Percentiles rank a stretch among this genome's conserved stretches.
phyloP scores from a whole-genome alignment of 805 yeast species.

The Candida dendrica region DNA sequence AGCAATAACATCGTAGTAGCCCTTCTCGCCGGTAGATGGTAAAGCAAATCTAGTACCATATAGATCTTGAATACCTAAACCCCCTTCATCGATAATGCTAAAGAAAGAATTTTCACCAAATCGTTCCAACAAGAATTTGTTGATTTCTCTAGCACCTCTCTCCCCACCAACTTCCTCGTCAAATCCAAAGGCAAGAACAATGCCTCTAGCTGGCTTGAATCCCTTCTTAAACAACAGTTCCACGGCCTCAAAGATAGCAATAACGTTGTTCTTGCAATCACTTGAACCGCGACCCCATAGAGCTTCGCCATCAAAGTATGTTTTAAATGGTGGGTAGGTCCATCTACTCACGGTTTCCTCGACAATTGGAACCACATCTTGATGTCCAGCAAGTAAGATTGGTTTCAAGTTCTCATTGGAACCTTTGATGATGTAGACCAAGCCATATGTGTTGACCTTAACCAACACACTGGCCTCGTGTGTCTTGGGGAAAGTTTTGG shows the following conservation, averaged over 20 bases:
- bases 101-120: constrained; percentile 58
- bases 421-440: constrained; percentile 52
- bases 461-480: constrained; percentile 35
- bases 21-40: constrained; percentile 57
- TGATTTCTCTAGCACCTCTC: constrained; percentile 44
- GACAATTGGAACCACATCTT: constrained; percentile 67
- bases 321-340: constrained; percentile 53
- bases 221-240: constrained; percentile 35
- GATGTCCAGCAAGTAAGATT: constrained; percentile 58
- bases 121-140: constrained; percentile 36
- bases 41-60: constrained; percentile 38
- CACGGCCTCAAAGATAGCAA: constrained; percentile 49
- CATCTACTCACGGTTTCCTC: constrained; percentile 44
- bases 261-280: constrained; percentile 58
- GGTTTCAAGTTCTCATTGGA: constrained; percentile 41
- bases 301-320: constrained; percentile 46
- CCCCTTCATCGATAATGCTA: constrained; percentile 70
- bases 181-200: constrained; percentile 54
- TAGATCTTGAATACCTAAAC: constrained; percentile 22
- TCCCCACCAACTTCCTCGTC: constrained; percentile 60
- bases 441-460: constrained; percentile 48
- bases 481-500: constrained; percentile 41
- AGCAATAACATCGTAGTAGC: constrained; percentile 45
- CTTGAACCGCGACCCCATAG: constrained; percentile 61
- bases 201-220: constrained; percentile 43